These are phyloP conservation scores for Myrica gale DNA, from an alignment of 306 rosid genomes.

Conservation along the genomic window DNA sequence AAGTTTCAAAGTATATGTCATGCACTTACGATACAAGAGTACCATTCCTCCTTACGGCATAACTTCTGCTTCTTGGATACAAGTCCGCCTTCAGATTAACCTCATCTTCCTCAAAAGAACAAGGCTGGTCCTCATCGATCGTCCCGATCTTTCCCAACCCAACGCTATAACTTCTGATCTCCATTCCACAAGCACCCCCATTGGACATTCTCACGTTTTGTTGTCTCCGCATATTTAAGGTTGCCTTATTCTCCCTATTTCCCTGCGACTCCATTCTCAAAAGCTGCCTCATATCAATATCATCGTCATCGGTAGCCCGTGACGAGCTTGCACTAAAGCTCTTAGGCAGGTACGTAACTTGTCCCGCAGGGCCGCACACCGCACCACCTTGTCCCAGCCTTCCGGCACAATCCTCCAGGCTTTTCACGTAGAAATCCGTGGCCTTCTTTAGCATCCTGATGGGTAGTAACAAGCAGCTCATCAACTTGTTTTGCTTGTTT, in stretches of 20 bases:
- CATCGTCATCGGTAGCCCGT: conserved; percentile 3
- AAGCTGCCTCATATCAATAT: background rate
- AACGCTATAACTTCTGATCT: conserved; percentile 33
- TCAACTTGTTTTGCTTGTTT: conserved; percentile 23
- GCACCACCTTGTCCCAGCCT: conserved; percentile 19
- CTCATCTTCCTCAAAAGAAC: conserved; percentile 43
- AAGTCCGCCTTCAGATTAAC: conserved; percentile 19
- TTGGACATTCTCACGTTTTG: background rate
- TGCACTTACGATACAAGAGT: background rate
- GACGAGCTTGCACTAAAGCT: conserved; percentile 20
- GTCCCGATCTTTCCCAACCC: conserved; percentile 42
- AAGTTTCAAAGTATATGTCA: background rate
- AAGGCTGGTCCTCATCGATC: conserved; percentile 57
- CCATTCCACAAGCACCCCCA: conserved; percentile 24
- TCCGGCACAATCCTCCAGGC: conserved; percentile 37
- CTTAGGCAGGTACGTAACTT: conserved; percentile 20
- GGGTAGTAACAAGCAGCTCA: conserved; percentile 34
- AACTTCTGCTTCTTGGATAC: conserved; percentile 33
- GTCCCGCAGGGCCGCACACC: conserved; percentile 1
- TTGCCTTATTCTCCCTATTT: conserved; percentile 5
- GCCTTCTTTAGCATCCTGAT: conserved; percentile 42
- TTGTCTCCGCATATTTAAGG: conserved; percentile 18
- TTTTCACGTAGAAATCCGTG: conserved; percentile 39
- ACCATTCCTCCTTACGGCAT: conserved; percentile 13
- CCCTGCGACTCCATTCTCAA: background rate